Conservation (phyloP, 2,329 filamentous ascomycete species). For the Hyphodiscus sp. region DNA sequence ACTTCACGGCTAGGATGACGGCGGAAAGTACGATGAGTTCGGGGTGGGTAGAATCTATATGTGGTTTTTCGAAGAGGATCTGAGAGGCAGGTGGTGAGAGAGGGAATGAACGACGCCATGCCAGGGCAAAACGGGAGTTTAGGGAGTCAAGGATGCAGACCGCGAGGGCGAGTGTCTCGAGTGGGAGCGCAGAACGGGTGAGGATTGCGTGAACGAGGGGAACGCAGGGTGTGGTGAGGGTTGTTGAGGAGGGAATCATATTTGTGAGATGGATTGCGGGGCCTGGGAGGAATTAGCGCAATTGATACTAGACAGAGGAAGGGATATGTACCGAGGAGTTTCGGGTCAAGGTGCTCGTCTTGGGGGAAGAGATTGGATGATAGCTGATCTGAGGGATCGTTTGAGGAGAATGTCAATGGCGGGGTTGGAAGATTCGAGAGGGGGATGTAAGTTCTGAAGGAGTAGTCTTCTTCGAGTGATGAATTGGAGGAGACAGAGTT, state of each 20-base stretch:
- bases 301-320: conserved; percentile 3
- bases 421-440: conserved; percentile 63
- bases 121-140: conserved; percentile 53
- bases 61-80: conserved; percentile 33
- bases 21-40: conserved; percentile 59
- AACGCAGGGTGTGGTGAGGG: conserved; percentile 51
- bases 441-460: conserved; percentile 55
- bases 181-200: conserved; percentile 48
- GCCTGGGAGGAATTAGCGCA: conserved; percentile 38
- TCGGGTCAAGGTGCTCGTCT: conserved; percentile 24
- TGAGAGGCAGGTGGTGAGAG: conserved; percentile 33
- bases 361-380: conserved; percentile 16
- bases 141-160: conserved; percentile 62
- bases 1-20: conserved; percentile 59
- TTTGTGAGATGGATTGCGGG: conserved; percentile 61
- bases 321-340: conserved; percentile 23
- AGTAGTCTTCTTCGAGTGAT: conserved; percentile 43
- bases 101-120: conserved; percentile 55
- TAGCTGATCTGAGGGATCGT: conserved; percentile 12
- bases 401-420: conserved; percentile 41
- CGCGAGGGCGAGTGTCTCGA: conserved; percentile 57
- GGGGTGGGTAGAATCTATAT: conserved; percentile 55
- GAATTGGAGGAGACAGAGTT: conserved; percentile 12
- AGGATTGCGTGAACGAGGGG: conserved; percentile 55
- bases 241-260: conserved; percentile 57